phyloP scores from a whole-genome alignment of 179 eudicot species.

The Gypsophila paniculata region DNA sequence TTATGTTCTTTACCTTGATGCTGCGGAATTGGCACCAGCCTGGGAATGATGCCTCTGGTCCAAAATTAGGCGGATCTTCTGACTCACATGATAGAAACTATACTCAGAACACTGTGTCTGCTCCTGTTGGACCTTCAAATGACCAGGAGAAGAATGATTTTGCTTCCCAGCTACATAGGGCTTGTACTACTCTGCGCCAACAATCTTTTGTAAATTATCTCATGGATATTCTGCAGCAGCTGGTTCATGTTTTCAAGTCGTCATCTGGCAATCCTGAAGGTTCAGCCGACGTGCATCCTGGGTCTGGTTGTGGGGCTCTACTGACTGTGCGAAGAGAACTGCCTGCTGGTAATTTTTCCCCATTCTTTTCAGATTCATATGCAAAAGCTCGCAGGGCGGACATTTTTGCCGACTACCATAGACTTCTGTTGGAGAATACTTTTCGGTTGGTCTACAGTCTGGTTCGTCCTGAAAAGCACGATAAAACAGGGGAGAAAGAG shows the following conservation, averaged over 20 bases:
- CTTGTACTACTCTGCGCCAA: constrained; percentile 85
- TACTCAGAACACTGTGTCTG: constrained; percentile 38
- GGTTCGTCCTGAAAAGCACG: constrained; percentile 97
- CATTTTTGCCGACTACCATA: constrained; percentile 89
- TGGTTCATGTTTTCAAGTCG: constrained; percentile 82
- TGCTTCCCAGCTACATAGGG: constrained; percentile 69
- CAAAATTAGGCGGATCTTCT: constrained; percentile 61
- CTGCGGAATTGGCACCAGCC: constrained; percentile 99
- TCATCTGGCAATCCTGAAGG: constrained; percentile 53
- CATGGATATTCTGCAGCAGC: constrained; percentile 97
- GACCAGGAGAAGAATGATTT: constrained; percentile 80
- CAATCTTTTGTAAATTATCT: constrained; percentile 84
- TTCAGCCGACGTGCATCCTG: constrained; percentile 57
- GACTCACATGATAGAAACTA: constrained; percentile 61
- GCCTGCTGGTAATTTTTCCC: constrained; percentile 96
- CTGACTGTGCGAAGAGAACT: constrained; percentile 88
- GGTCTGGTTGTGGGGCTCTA: constrained; percentile 92
- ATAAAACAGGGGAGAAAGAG: constrained; percentile 82
- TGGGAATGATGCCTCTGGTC: constrained; percentile 61
- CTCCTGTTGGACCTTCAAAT: constrained; percentile 42
- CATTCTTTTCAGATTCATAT: constrained; percentile 96
- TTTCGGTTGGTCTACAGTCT: constrained; percentile 90
- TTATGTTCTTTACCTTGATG: constrained; percentile 98
- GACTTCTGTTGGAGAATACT: constrained; percentile 84
- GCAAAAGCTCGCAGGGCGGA: constrained; percentile 87